Base-by-base conservation (phyloP, 371 early-diverging fungal species). In the Rhizopus microsporus region DNA sequence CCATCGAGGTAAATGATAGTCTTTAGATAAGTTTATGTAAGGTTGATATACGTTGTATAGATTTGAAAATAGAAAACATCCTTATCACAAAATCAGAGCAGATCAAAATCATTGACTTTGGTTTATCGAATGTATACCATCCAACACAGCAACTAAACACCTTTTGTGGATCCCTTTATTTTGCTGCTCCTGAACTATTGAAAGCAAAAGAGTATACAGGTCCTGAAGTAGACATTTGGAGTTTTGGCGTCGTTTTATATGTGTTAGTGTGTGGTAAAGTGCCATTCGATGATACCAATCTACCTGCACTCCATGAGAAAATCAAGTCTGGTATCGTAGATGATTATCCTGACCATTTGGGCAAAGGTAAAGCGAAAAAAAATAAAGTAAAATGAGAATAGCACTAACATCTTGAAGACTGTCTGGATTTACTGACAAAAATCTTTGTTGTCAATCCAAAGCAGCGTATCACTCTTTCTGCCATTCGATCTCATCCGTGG, bases 21-120 rank as follows among this genome's bases (percentile, higher is more conserved):
- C 5, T 34, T 12, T 17, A 17, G 16, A 16, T 16, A 33, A 43
- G 35, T 15, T 5, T 35, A 37, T n/a, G 23, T 9, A 43, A 23
- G 23, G 23, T 39, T 4, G 5, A 3, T 15, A 4, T 31, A 37
- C 39, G 15, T 30, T 34, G 23, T 10, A 33, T 91, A 62, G 95
- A 95, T 70, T 74, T 96, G 60, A 96, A 96, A 77, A 88, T 95
- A 42, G 97, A 96, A 74, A 96, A 96, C 67, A 88, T 96, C 44
- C 68, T 95, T 30, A 74, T 93, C 23, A 71, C 74, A 8, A 57
- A 72, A 33, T 59, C 68, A 56, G 83, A 85, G 51, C 60, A 75
- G 39, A 80, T 87, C 47, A 86, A 84, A 54, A 74, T 93, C 17
- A 82, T 90, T 15, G 97, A 95, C 62, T 95, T 95, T 75, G 97